Conservation (phyloP, 768 basidiomycete genomes). For the Psilocybe cubensis region DNA sequence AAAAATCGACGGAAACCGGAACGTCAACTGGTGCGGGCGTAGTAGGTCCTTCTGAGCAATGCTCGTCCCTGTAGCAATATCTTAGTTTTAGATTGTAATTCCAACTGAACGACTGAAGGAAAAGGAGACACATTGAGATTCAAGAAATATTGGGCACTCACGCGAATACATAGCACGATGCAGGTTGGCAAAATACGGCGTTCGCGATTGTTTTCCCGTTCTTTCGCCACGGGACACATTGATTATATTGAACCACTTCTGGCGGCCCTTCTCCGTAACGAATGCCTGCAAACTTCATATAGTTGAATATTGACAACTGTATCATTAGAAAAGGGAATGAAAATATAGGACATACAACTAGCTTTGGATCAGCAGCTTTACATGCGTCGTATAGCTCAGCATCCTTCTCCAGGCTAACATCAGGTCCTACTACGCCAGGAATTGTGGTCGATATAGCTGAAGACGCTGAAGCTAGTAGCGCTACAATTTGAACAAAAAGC, state of each 20-base stretch:
- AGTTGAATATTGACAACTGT: no score
- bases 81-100: neutral
- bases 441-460: constrained; percentile 2
- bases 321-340: neutral
- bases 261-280: constrained; percentile 19
- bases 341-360: constrained; percentile 4
- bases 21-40: constrained; percentile 13
- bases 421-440: constrained; percentile 12
- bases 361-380: constrained; percentile 11
- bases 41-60: constrained; percentile 12
- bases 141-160: no score
- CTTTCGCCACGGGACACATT: constrained; percentile 20
- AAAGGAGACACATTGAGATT: no score
- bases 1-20: constrained; percentile 18
- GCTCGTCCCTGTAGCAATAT: constrained; percentile 6
- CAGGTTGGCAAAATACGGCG: constrained; percentile 19
- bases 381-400: constrained; percentile 16
- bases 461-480: neutral
- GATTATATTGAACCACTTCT: constrained; percentile 17
- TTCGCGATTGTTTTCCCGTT: constrained; percentile 16
- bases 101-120: no score
- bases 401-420: constrained; percentile 16
- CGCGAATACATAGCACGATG: constrained; percentile 20
- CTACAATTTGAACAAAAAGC: neutral
- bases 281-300: constrained; percentile 20